Percentiles rank a stretch among this genome's conserved stretches.
phyloP scores from a whole-genome alignment of 805 yeast genomes.

The Saccharomycopsis oosterbeekiorum region DNA sequence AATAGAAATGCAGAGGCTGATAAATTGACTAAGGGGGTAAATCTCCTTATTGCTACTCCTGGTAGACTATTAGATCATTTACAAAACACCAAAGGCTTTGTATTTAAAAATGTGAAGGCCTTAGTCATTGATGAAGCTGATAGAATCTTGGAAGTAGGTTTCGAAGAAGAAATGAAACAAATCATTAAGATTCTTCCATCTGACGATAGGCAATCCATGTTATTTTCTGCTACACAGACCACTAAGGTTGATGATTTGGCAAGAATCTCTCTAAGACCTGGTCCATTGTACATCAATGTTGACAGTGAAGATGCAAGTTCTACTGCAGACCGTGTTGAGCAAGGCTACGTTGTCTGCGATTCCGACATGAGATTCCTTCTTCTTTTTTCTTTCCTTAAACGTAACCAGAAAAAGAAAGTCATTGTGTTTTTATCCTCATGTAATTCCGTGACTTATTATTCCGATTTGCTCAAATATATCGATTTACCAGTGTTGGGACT shows the following conservation, averaged over 20 bases:
- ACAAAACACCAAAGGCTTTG: conserved; percentile 90
- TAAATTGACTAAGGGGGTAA: conserved; percentile 87
- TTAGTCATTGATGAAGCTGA: conserved; percentile 97
- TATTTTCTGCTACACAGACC: conserved; percentile 98
- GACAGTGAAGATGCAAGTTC: conserved; percentile 75
- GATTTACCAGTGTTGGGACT: conserved; percentile 94
- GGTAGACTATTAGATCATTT: conserved; percentile 94
- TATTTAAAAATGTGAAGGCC: conserved; percentile 89
- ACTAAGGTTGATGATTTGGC: conserved; percentile 98
- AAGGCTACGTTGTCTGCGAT: conserved; percentile 96
- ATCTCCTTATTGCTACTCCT: conserved; percentile 90
- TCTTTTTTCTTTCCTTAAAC: conserved; percentile 84
- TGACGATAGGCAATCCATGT: conserved; percentile 90
- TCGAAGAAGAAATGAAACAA: conserved; percentile 98
- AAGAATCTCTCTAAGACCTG: conserved; percentile 86
- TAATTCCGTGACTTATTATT: conserved; percentile 92
- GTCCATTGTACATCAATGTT: conserved; percentile 90
- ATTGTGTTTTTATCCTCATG: conserved; percentile 95
- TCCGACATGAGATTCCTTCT: conserved; percentile 88
- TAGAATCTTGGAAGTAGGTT: conserved; percentile 93
- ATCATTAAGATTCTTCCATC: conserved; percentile 88
- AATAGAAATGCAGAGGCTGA: conserved; percentile 97
- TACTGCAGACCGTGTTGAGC: conserved; percentile 95
- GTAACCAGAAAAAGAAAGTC: conserved; percentile 83
- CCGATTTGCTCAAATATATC: conserved; percentile 89